Evolutionary conservation across 176 grass and related monocot genomes (phyloP), one percentile per base, ranked within the genome.

Genomic region (Lolium rigidum): DNA sequence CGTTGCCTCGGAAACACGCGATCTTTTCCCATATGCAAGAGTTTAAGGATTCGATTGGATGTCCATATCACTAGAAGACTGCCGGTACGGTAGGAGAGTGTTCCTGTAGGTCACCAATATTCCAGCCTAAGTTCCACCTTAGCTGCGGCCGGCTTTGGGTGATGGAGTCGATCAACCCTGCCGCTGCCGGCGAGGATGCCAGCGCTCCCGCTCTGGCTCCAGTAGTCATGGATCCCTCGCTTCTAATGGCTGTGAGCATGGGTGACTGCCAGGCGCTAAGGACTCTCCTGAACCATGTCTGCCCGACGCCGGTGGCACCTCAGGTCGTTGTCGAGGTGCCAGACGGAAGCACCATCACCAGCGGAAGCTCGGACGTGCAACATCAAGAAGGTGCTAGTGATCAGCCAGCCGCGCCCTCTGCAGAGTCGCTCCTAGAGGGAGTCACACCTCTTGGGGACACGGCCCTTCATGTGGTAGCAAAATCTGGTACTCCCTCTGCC

Each of bases 391-490:
- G 14, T 52, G 25, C 9, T 35, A 15, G 31, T 41, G 3, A 56
- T 31, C 74, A 76, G 14, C 74, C 26, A 37, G 9, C 15, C 12
- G 50, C 13, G 2, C 16, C 16, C 16, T 31, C 74, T 16, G 21
- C 71, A 50, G 71, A 50, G 5, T 50, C 22, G 15, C 49, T 55
- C 24, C 74, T 76, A 4, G 25, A 55, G 44, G 49, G 74, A 76
- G 25, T 35, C 11, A 76, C 74, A 2, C 49, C 24, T 5, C 25
- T 35, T 9, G 74, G 74, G 2, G 74, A 76, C 49, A 76, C 49
- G 24, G 74, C 74, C 24, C 74, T 76, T 51, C 74, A 76, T 11
- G 25, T 78, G 17, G 3, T 78, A 55, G 74, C 50, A 74, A 74
- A 26, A 55, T 76, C 74, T 56, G 74, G 74, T 76, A 76, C 8